A percentile compares a stretch with the other conserved stretches of the same genome.
Conservation (phyloP, 1,139 yeast species). For the Wickerhamomyces sp. region DNA sequence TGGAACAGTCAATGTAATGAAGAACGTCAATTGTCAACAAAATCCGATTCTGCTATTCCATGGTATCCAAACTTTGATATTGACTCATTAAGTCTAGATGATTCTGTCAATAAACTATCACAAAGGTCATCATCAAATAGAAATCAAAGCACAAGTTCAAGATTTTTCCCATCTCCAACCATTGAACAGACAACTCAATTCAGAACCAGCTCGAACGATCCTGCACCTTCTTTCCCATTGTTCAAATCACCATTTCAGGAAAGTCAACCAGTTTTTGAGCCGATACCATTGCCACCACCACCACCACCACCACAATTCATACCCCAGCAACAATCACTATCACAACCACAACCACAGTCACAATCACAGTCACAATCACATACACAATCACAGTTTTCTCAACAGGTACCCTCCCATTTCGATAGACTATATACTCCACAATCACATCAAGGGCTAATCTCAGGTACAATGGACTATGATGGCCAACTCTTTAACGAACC, state of each 20-base stretch:
- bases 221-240: not conserved
- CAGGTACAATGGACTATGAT: not conserved
- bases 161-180: slow-evolving; percentile 35
- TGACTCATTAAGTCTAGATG: slow-evolving; percentile 16
- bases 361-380: not conserved
- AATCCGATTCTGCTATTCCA: slow-evolving; percentile 20
- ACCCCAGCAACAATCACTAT: not conserved
- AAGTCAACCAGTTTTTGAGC: not conserved
- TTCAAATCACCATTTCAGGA: not conserved
- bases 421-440: no score
- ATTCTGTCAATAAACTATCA: slow-evolving; percentile 4
- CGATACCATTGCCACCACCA: not conserved
- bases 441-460: not conserved
- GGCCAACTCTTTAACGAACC: not conserved
- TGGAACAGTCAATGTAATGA: slow-evolving; percentile 15
- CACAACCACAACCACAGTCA: not conserved
- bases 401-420: no score
- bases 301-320: not conserved
- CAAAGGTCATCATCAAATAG: not conserved
- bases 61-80: slow-evolving; percentile 23
- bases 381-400: not conserved
- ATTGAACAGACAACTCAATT: slow-evolving; percentile 15
- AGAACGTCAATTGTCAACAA: slow-evolving; percentile 20
- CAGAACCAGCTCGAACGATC: not conserved
- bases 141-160: slow-evolving; percentile 18